Base-by-base conservation (phyloP, 1,139 yeast genomes). In the Nakaseomyces sp. region DNA sequence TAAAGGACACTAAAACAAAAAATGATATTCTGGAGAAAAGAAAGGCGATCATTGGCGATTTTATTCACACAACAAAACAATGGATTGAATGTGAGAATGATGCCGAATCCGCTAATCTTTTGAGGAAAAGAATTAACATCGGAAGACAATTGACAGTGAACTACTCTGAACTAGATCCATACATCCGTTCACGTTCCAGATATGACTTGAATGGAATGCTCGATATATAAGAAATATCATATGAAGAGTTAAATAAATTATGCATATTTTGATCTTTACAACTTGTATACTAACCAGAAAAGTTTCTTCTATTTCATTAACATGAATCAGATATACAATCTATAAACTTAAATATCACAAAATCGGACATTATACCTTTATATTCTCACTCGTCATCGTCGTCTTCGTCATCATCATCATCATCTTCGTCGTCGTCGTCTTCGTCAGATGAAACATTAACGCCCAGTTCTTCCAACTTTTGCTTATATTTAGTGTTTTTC, bases 81-180 rank as follows among this genome's bases (percentile, higher is more conserved):
- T 86, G 95, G 95, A 72, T 83, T 50, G 75, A 76, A 56, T 65
- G 83, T 12, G 61, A 61, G 4, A 59, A 66, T 15, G 66, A 65
- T 19, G 69, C 67, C n/a, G 72, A 67, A 7, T 70, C 73, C 44
- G 62, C 68, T 33, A 64, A 64, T 39, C 4, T 64, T 41, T 66
- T 72, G 54, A 60, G 61, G 9, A 72, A 73, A 50, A 79, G 82
- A 61, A 63, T 73, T 32, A 63, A 64, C 15, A 43, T 78, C 18
- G 76, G 81, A 42, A 64, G 63, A 22, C 64, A 72, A 48, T 57
- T 84, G 42, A 66, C 74, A 16, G 61, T 65, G 20, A 80, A 81
- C 58, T 86, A 79, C 63, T 69, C 72, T 58, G 60, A 63, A 30
- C 61, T 81, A 45, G 95, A 86, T 57, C 87, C 88, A 1, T 83